These are phyloP conservation scores for Talaromyces marneffei DNA, from an alignment of 2,329 filamentous ascomycete species.

Conservation along the genomic window DNA sequence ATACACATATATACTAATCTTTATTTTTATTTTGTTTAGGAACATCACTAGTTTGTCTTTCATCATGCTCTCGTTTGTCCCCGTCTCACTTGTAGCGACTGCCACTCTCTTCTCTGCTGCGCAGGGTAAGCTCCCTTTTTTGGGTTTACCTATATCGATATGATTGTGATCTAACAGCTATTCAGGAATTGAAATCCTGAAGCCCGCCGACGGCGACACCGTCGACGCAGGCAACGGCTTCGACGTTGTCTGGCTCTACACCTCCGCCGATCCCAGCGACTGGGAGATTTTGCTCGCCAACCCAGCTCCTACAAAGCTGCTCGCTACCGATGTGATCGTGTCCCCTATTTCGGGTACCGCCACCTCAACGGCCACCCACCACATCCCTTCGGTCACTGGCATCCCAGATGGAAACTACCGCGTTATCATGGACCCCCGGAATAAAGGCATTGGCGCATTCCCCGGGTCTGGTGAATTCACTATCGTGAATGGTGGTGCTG, in stretches of 20 bases:
- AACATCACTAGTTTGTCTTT: conserved; percentile 1
- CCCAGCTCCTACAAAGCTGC: not conserved
- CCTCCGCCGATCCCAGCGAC: conserved; percentile 11
- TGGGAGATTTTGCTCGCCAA: conserved; percentile 14
- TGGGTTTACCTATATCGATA: not conserved
- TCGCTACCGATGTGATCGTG: conserved; percentile 11
- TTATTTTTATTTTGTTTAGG: conserved; percentile 3
- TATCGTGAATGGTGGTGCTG: conserved; percentile 7
- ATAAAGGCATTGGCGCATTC: not conserved
- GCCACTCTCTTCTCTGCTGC: conserved; percentile 11
- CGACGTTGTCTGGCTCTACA: conserved; percentile 14
- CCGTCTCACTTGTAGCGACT: conserved; percentile 11
- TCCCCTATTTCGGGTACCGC: not conserved
- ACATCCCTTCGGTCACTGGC: conserved; percentile 7
- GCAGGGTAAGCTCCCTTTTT: conserved; percentile 1
- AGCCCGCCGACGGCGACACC: conserved; percentile 8
- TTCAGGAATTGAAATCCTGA: conserved; percentile 8
- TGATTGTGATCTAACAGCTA: not conserved
- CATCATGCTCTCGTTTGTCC: conserved; percentile 12
- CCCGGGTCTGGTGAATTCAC: conserved; percentile 12
- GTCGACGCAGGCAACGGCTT: conserved; percentile 11
- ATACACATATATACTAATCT: not conserved
- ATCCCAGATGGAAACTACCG: conserved; percentile 10
- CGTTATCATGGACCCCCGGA: conserved; percentile 11
- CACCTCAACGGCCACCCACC: conserved; percentile 8